Evolutionary conservation across 345 rosid genomes (phyloP).

Genomic region (Erodium maritimum): DNA sequence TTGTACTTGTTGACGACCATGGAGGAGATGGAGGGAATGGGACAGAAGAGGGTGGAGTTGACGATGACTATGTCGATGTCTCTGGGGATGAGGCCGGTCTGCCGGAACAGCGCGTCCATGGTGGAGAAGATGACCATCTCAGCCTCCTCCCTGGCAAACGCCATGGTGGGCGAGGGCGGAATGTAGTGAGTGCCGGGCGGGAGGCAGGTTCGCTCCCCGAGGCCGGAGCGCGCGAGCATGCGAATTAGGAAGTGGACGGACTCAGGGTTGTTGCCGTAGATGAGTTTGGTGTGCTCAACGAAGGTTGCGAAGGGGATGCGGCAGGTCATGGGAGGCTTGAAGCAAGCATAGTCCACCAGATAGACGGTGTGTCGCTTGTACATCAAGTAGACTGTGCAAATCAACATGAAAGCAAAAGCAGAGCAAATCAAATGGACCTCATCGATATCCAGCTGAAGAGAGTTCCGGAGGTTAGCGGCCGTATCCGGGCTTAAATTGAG

Average conservation of each 20-base stretch:
- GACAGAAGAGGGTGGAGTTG: slow-evolving; percentile 62
- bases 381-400: slow-evolving; percentile 20
- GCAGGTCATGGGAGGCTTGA: slow-evolving; percentile 23
- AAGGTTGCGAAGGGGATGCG: slow-evolving; percentile 27
- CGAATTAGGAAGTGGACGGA: slow-evolving; percentile 25
- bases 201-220: slow-evolving; percentile 68
- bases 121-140: slow-evolving; percentile 59
- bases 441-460: slow-evolving; percentile 26
- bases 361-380: slow-evolving; percentile 22
- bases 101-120: slow-evolving; percentile 50
- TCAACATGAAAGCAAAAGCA: slow-evolving; percentile 13
- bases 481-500: slow-evolving; percentile 56
- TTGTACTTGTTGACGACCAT: slow-evolving; percentile 71
- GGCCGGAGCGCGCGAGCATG: slow-evolving; percentile 52
- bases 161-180: slow-evolving; percentile 62
- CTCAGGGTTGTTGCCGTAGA: slow-evolving; percentile 14
- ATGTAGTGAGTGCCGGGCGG: slow-evolving; percentile 75
- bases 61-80: slow-evolving; percentile 56
- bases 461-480: slow-evolving; percentile 39
- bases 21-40: slow-evolving; percentile 62
- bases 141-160: slow-evolving; percentile 49
- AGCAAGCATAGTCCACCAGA: slow-evolving; percentile 30
- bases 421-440: slow-evolving; percentile 15
- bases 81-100: slow-evolving; percentile 52
- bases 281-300: slow-evolving; percentile 25